Evolutionary conservation across 2,329 filamentous ascomycete genomes (phyloP), one percentile per base, ranked within the genome.

Genomic region (Diaporthe aspalathi): DNA sequence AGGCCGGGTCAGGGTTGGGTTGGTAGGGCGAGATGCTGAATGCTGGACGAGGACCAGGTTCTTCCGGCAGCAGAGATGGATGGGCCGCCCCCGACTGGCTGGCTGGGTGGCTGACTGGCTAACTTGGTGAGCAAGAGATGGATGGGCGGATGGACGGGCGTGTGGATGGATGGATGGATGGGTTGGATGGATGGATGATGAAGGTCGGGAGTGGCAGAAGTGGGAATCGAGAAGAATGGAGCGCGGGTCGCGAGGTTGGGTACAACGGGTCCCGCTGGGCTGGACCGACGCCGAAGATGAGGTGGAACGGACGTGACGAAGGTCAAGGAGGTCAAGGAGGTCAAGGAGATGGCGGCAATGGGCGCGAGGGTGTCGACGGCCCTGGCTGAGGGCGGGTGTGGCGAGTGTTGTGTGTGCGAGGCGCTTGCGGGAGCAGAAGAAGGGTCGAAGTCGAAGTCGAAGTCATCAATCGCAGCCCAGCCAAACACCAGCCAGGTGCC

Each of bases 241-340:
- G 60, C 60, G 45, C 60, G 45, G 60, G 60, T 50, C 29, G 60
- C 49, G 29, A 50, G 60, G 29, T 38, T 38, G 60, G 60, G 43
- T 50, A 65, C 60, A 50, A 49, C 29, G 43, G 60, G 60, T 65
- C 60, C 60, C 60, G 60, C 60, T 65, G 60, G 45, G 60, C 60
- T 45, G 45, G 60, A 65, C 60, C 60, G 45, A 50, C 45, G 60
- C 60, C 60, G 60, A 65, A 24, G n/a, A 38, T 24, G 29, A 6
- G 60, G 14, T 24, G 29, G 8, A 65, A 50, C 12, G 45, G 60
- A 27, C 20, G 5, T 22, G 45, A 50, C 1, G 43, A 4, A 47
- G 60, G 5, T 35, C 32, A 35, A 35, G 35, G 35, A 38, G 35
- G 35, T 32, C 32, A 32, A 32, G 32, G 32, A 32, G 32, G 60